phyloP scores from a whole-genome alignment of 768 basidiomycete species.

The Hydnomerulius pinastri region DNA sequence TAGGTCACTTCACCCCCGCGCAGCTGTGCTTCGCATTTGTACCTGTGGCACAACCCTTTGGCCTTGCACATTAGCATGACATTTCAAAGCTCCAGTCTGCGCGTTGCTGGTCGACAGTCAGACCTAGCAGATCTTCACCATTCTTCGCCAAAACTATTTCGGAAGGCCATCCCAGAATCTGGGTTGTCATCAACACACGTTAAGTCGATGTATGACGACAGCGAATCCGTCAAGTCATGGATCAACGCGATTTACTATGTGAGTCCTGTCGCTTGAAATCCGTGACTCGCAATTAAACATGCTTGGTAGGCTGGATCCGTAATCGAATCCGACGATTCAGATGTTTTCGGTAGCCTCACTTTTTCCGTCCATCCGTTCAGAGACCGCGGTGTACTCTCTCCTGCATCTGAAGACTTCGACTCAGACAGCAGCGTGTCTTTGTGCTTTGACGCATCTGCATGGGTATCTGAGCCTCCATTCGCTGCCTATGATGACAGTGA shows the following conservation, averaged over 20 bases:
- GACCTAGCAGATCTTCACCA: conserved; percentile 12
- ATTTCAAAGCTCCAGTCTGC: conserved; percentile 16
- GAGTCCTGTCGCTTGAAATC: conserved; percentile 3
- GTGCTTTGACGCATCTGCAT: conserved; percentile 15
- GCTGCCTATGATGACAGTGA: conserved; percentile 22
- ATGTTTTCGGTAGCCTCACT: conserved; percentile 5
- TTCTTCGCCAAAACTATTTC: conserved; percentile 11
- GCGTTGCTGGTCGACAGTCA: conserved; percentile 32
- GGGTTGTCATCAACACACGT: conserved; percentile 6
- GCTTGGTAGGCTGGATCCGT: conserved; percentile 14
- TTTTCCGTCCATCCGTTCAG: conserved; percentile 23
- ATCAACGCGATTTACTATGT: conserved; percentile 26
- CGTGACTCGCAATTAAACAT: neutral
- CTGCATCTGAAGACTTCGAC: conserved; percentile 24
- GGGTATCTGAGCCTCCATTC: conserved; percentile 19
- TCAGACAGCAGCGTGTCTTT: conserved; percentile 20
- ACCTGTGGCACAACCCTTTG: conserved; percentile 9
- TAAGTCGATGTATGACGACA: conserved; percentile 26
- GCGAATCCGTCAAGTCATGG: conserved; percentile 28
- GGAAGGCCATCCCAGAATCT: neutral
- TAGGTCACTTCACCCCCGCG: conserved; percentile 13
- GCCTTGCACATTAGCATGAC: conserved; percentile 19
- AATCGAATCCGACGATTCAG: conserved; percentile 2
- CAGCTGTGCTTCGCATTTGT: conserved; percentile 31
- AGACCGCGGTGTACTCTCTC: conserved; percentile 13